Conservation (phyloP, 306 rosid species). For the Quercus aquifolioides region DNA sequence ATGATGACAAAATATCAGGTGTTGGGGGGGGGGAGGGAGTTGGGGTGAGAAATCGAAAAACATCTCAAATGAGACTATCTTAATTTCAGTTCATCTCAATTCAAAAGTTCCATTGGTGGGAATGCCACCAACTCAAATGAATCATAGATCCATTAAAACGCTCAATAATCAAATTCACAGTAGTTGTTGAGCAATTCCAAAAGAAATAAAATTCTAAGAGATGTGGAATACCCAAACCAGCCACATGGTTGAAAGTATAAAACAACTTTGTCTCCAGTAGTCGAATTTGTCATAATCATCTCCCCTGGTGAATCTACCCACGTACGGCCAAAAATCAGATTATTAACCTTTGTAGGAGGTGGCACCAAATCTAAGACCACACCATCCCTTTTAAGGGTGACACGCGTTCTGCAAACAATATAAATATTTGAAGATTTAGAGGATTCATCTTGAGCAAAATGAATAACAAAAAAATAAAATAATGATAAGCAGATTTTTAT, state of each 20-base stretch:
- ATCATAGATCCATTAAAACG: background rate
- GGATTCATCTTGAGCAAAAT: background rate
- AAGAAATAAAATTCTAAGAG: conserved; percentile 1
- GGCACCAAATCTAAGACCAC: conserved; percentile 86
- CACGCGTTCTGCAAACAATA: conserved; percentile 63
- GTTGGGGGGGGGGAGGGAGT: too few relatives aligned
- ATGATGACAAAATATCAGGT: too few relatives aligned
- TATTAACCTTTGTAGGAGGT: conserved; percentile 91
- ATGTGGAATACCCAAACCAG: conserved; percentile 71
- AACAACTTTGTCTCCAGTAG: conserved; percentile 88
- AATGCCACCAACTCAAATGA: background rate
- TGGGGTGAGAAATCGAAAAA: background rate
- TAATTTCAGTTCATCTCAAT: background rate
- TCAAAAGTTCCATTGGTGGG: background rate
- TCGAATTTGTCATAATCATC: conserved; percentile 78
- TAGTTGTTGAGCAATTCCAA: background rate
- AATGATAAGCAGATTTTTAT: background rate
- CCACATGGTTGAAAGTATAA: conserved; percentile 93
- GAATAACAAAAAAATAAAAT: background rate
- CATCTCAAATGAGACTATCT: background rate
- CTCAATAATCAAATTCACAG: background rate
- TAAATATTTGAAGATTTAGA: background rate
- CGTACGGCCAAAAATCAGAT: conserved; percentile 88
- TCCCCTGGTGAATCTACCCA: conserved; percentile 97
- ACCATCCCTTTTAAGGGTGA: conserved; percentile 78